phyloP scores from a whole-genome alignment of 2,329 filamentous ascomycete genomes.

The Coniochaeta hoffmannii region DNA sequence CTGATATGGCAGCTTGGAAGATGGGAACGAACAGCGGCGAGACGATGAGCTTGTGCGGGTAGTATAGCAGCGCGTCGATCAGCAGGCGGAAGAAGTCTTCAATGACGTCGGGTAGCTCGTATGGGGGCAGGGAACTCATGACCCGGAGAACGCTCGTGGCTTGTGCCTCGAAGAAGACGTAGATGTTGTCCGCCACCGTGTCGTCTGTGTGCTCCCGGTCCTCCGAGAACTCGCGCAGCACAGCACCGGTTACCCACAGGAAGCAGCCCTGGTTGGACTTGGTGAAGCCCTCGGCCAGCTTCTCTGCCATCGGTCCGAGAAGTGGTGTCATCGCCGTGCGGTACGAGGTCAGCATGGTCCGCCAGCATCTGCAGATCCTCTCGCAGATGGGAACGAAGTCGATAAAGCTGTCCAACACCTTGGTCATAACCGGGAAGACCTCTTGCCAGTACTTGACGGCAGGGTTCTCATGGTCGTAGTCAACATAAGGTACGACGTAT shows the following conservation, averaged over 20 bases:
- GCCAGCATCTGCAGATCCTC: slow-evolving; percentile 89
- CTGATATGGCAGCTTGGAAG: slow-evolving; percentile 79
- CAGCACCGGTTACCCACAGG: slow-evolving; percentile 95
- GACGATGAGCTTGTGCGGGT: slow-evolving; percentile 74
- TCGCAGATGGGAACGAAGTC: slow-evolving; percentile 84
- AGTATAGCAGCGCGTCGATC: slow-evolving; percentile 87
- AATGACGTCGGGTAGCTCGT: slow-evolving; percentile 75
- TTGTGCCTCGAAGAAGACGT: slow-evolving; percentile 90
- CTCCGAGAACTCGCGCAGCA: slow-evolving; percentile 91
- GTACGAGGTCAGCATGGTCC: slow-evolving; percentile 95
- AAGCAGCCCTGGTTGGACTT: slow-evolving; percentile 89
- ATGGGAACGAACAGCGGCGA: slow-evolving; percentile 76
- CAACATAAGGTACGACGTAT: slow-evolving; percentile 65
- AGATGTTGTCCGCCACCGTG: slow-evolving; percentile 79
- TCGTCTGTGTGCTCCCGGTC: slow-evolving; percentile 78
- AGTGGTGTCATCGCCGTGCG: slow-evolving; percentile 81
- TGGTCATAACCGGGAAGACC: slow-evolving; percentile 79
- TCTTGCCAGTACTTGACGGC: slow-evolving; percentile 96
- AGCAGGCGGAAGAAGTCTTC: slow-evolving; percentile 95
- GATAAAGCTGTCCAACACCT: slow-evolving; percentile 82
- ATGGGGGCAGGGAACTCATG: slow-evolving; percentile 71
- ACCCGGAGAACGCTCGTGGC: slow-evolving; percentile 83
- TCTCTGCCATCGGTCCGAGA: slow-evolving; percentile 78
- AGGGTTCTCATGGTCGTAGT: slow-evolving; percentile 68
- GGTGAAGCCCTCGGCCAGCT: slow-evolving; percentile 78